Percentiles rank a stretch among this genome's conserved stretches.
Evolutionary conservation across 2,329 filamentous ascomycete species (phyloP).

Genomic region (Bertia moriformis): DNA sequence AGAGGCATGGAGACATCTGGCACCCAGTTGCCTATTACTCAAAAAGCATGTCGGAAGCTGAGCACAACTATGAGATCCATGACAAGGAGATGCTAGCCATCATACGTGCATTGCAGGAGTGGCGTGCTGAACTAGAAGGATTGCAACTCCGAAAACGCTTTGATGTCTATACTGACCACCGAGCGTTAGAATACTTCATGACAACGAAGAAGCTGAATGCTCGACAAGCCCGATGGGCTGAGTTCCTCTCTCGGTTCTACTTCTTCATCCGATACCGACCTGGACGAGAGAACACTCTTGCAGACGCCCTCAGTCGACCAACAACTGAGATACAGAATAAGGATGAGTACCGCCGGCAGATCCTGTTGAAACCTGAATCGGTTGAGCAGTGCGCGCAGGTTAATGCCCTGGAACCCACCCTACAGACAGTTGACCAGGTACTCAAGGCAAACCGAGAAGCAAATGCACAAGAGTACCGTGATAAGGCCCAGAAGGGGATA

Average conservation of each 20-base stretch:
- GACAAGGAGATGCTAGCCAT: slow-evolving; percentile 10
- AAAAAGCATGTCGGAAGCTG: slow-evolving; percentile 4
- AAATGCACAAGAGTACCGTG: not conserved
- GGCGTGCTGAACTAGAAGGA: slow-evolving; percentile 8
- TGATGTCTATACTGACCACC: slow-evolving; percentile 8
- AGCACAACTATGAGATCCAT: slow-evolving; percentile 12
- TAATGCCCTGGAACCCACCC: not conserved
- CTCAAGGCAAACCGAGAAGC: not conserved
- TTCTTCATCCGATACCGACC: slow-evolving; percentile 10
- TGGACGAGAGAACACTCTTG: slow-evolving; percentile 5
- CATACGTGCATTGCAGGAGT: slow-evolving; percentile 11
- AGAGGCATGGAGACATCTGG: slow-evolving; percentile 4
- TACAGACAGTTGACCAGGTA: not conserved
- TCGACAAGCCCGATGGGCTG: slow-evolving; percentile 10
- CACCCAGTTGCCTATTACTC: slow-evolving; percentile 6
- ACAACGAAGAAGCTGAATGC: slow-evolving; percentile 10
- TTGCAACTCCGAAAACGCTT: slow-evolving; percentile 4
- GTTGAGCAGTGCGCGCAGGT: not conserved
- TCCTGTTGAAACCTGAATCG: not conserved
- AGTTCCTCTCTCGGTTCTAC: slow-evolving; percentile 8
- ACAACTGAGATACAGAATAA: not conserved
- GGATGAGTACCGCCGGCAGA: not conserved
- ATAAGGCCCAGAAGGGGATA: not conserved
- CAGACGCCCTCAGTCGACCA: slow-evolving; percentile 6
- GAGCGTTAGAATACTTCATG: slow-evolving; percentile 13